Evolutionary conservation across 1,284 basidiomycete genomes (phyloP).

Genomic region (Boletellus deceptivus): DNA sequence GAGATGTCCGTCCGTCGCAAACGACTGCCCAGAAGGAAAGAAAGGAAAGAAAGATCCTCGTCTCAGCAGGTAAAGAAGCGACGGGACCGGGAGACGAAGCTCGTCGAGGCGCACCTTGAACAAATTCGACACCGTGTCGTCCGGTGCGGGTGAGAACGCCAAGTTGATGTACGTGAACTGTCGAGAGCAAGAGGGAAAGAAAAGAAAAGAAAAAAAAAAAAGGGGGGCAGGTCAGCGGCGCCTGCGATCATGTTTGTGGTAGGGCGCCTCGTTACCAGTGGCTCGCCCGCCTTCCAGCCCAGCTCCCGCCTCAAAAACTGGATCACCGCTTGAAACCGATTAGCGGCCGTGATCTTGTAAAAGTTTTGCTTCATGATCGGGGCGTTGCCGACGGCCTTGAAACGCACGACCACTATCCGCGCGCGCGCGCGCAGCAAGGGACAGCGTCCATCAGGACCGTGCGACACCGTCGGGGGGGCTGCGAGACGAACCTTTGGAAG

Average conservation of each 20-base stretch:
- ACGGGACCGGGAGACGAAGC: no score
- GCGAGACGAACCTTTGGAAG: conserved; percentile 64
- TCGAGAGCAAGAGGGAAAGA: no score
- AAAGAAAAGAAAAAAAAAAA: no score
- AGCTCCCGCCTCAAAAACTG: conserved; percentile 91
- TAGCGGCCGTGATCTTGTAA: conserved; percentile 95
- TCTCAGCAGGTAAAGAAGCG: conserved; percentile 2
- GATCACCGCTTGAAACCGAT: conserved; percentile 94
- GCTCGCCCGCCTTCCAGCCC: conserved; percentile 84
- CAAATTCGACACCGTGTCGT: conserved; percentile 84
- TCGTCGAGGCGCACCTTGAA: conserved; percentile 58
- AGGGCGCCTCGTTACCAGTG: conserved; percentile 61
- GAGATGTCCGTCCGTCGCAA: conserved; percentile 88
- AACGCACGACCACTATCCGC: conserved; percentile 85
- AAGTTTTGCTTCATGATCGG: conserved; percentile 99
- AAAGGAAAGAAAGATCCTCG: not conserved
- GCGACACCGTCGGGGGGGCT: no score
- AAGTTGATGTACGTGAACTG: conserved; percentile 97
- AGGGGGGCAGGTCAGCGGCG: no score
- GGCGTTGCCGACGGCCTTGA: conserved; percentile 98
- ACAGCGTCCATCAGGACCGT: no score
- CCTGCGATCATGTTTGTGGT: no score
- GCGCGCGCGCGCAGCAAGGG: not conserved
- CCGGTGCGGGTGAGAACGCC: conserved; percentile 87
- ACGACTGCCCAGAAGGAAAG: conserved; percentile 55